Base-by-base conservation (phyloP, 208 protist genomes). In the Trypanosoma platydactyli region DNA sequence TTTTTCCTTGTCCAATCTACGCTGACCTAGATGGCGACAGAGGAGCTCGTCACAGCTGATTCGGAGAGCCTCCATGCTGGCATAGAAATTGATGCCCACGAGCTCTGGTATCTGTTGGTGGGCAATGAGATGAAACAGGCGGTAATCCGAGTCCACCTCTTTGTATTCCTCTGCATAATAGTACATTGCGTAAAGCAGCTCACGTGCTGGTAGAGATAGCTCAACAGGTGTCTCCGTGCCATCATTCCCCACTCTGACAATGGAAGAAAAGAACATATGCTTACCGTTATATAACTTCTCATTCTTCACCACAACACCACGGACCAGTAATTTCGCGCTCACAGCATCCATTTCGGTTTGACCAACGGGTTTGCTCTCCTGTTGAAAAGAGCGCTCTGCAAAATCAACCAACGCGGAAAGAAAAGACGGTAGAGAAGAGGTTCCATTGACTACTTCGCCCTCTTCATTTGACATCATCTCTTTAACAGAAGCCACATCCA, bases 31-130 rank as follows among this genome's bases (percentile, higher is more conserved):
- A 48, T 58, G 42, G 15, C 24, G 42, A 59, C 53, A 58, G 1
- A 79, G 35, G 20, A 29, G 0, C 9, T 73, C 48, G 18, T 79
- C 73, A 55, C 80, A 79, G 4, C 83, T 80, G 6, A 54, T 67
- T 59, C 87, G 70, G 22, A 95, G 54, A 5, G 79, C 79, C 53
- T 93, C 83, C 11, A 95, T 30, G 41, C 76, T 85, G 0, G 80
- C 84, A 73, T 81, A 95, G 59, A 95, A 95, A 59, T 95, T 95
- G 38, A 95, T 76, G 1, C 71, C 90, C 20, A 91, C 85, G 71
- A 87, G 71, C 65, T 95, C 90, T 1, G 90, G 86, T 29, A 95
- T 72, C 30, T 89, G 79, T 59, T 95, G 90, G 62, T 94, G 87
- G 3, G 90, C 81, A 13, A 92, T 77, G 18, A 95, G 73, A 73